Base-by-base conservation (phyloP, 139 green algal species). In the Closterium sp. region DNA sequence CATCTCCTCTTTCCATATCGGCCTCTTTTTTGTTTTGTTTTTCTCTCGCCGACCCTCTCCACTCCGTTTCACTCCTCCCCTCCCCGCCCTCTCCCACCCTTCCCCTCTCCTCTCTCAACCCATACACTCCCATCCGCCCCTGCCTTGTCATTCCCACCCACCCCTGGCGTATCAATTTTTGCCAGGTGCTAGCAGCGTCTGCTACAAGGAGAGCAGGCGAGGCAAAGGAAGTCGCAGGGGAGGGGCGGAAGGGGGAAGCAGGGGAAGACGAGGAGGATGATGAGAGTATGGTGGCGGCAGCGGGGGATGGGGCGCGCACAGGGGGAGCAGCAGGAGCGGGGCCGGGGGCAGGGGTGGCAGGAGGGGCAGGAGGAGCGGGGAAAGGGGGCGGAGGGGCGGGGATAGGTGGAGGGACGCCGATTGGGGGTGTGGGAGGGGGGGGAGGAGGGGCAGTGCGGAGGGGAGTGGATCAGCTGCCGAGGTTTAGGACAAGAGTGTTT, bases 401-500 rank as follows among this genome's bases (percentile, higher is more conserved):
- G n/a, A 30, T 30, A 84, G 38, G 88, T 24, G 45, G 88, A 31
- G 42, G 28, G n/a, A 30, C n/a, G 9, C n/a, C n/a, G n/a, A 90
- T 70, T 31, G 38, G 88, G n/a, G 38, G 28, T 10, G 88, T 30
- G n/a, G 91, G 88, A 28, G 91, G 88, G 7, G 91, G 31, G 9
- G 91, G 87, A 19, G 88, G 73, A 42, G 86, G 88, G 87, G 50
- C 93, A 98, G 93, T 29, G 84, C 87, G 90, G 85, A 4, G 96
- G 97, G 89, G 92, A 45, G 88, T 79, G 85, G 91, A 94, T 27
- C 91, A 94, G 70, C 73, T 93, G 19, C 96, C 96, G 4, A 94
- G 97, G n/a, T 95, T 97, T 89, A 95, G 96, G 87, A 98, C 97
- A 0, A 95, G 97, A 4, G 85, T 98, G 86, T 97, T 98, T 96